Conservation (phyloP, 306 rosid species). For the Pachyrhizus erosus region DNA sequence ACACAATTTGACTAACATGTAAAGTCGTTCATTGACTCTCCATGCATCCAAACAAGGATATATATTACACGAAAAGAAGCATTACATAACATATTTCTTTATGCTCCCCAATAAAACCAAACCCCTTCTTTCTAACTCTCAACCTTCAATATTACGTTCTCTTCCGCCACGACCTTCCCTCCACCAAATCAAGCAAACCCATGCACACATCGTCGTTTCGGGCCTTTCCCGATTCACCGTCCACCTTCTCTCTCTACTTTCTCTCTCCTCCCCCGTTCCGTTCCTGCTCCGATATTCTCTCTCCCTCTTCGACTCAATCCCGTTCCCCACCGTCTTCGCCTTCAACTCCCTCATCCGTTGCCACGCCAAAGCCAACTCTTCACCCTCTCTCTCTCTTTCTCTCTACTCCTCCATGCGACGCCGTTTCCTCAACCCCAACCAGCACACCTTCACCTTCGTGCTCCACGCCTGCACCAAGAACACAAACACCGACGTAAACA, state of each 20-base stretch:
- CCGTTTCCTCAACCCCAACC: constrained; percentile 56
- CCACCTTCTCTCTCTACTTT: constrained; percentile 6
- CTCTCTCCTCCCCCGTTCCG: background rate
- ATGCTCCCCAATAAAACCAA: background rate
- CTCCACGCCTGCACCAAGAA: constrained; percentile 61
- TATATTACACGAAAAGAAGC: too few species aligned
- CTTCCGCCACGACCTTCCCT: background rate
- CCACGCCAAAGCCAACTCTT: constrained; percentile 23
- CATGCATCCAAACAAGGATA: too few species aligned
- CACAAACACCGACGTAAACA: background rate
- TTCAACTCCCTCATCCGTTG: constrained; percentile 74
- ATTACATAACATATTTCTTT: too few species aligned
- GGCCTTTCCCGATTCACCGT: background rate
- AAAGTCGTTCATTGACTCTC: too few species aligned
- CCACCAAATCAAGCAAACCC: background rate
- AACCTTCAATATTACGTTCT: background rate
- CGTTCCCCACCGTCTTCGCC: constrained; percentile 49
- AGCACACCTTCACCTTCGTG: constrained; percentile 74
- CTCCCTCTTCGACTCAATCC: background rate
- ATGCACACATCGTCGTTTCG: background rate
- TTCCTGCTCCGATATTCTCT: background rate
- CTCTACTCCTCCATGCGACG: constrained; percentile 56
- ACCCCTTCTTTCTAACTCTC: background rate
- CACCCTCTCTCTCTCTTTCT: constrained; percentile 13
- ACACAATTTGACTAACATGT: too few species aligned